These are phyloP conservation scores for Candida nanaspora DNA, from an alignment of 805 yeast species.

Conservation along the genomic window DNA sequence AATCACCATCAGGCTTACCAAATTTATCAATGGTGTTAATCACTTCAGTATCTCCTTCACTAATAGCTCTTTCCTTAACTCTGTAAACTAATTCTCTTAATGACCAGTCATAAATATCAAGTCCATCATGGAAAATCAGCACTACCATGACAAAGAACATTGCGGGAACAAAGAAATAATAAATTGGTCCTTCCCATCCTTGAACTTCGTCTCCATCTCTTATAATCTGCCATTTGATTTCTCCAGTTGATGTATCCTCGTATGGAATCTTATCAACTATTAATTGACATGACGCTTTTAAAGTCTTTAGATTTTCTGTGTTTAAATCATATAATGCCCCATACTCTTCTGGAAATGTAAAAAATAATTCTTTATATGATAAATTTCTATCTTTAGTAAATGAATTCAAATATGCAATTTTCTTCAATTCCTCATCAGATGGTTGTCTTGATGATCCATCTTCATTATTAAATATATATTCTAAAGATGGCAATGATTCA, in stretches of 20 bases:
- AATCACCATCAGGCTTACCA: slow-evolving; percentile 33
- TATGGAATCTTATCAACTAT: slow-evolving; percentile 81
- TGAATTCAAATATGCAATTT: slow-evolving; percentile 62
- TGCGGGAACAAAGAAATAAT: slow-evolving; percentile 67
- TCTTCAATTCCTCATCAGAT: slow-evolving; percentile 61
- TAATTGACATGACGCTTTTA: slow-evolving; percentile 51
- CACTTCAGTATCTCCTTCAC: slow-evolving; percentile 48
- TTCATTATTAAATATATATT: slow-evolving; percentile 61
- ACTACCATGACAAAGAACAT: slow-evolving; percentile 48
- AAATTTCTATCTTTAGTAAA: slow-evolving; percentile 52
- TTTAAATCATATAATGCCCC: slow-evolving; percentile 52
- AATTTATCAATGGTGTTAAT: slow-evolving; percentile 31
- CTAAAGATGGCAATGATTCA: slow-evolving; percentile 55
- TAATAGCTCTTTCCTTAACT: slow-evolving; percentile 58
- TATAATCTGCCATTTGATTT: slow-evolving; percentile 69
- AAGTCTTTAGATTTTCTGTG: slow-evolving; percentile 50
- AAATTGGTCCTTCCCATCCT: slow-evolving; percentile 79
- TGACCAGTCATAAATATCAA: slow-evolving; percentile 67
- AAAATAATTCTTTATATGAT: slow-evolving; percentile 33
- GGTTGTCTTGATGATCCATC: slow-evolving; percentile 73
- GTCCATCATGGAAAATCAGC: slow-evolving; percentile 42
- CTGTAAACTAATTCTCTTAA: slow-evolving; percentile 73
- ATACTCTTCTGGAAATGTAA: slow-evolving; percentile 43
- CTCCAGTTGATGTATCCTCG: slow-evolving; percentile 72
- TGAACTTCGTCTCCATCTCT: slow-evolving; percentile 64